Base-by-base conservation (phyloP, 78 protist species). In the Dictyostelium brefeldianum region DNA sequence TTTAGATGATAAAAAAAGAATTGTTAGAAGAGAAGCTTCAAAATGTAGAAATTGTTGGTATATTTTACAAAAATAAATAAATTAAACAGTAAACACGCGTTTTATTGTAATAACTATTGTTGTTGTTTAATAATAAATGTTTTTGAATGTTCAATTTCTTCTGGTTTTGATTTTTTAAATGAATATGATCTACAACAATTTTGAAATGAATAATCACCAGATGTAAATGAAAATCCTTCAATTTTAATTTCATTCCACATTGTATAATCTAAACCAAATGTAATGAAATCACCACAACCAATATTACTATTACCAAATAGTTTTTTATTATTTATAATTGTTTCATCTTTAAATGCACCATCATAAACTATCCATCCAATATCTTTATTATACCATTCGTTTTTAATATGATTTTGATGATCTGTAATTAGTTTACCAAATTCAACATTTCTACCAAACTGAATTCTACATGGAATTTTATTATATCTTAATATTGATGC, bases 21-120 rank as follows among this genome's bases (percentile, higher is more conserved):
- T 81, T 2, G 95, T 91, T 10, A 69, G 95, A 57, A 91, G 62
- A 59, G 90, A 91, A 11, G 95, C 95, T 12, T 25, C 75, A 17
- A 80, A 56, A 43, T 83, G 92, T 20, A 91, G 90, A 91, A 79
- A 79, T n/a, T 54, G 78, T 57, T 91, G 95, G 95, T 91, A n/a
- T 78, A 77, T 87, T 48, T 31, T 87, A 41, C 47, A 20, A 80
- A 22, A 80, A 43, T 54, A 54, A 78, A 54, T 36, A 36, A 36
- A 36, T n/a, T 36, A 36, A 36, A 36, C 2, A 36, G 2, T 36
- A 36, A 36, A 36, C 43, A 36, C 43, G 2, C 2, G 2, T n/a
- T n/a, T n/a, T n/a, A n/a, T n/a, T 36, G 43, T 36, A 36, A 36
- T 36, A 3, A 36, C 2, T 36, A 3, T 36, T 36, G 2, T 36